These are phyloP conservation scores for Davidsoniella australis DNA, from an alignment of 2,329 filamentous ascomycete genomes.

Conservation along the genomic window DNA sequence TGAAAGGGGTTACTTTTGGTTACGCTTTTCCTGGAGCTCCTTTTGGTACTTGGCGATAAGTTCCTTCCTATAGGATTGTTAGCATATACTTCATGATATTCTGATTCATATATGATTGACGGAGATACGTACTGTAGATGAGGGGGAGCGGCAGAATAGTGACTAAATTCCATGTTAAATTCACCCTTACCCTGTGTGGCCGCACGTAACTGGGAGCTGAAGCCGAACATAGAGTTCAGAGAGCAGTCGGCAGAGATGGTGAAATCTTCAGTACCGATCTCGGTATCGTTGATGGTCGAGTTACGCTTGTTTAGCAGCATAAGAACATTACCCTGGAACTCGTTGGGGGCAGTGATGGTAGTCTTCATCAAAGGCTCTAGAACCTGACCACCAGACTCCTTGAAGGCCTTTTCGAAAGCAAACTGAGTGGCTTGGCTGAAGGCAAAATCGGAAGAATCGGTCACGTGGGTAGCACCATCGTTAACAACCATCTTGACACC, in stretches of 20 bases:
- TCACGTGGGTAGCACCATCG: conserved; percentile 92
- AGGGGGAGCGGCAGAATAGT: conserved; percentile 73
- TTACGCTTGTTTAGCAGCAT: conserved; percentile 94
- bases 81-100: conserved; percentile 15
- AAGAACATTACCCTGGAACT: conserved; percentile 94
- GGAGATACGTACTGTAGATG: conserved; percentile 61
- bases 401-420: conserved; percentile 90
- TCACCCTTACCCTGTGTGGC: conserved; percentile 97
- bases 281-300: conserved; percentile 86
- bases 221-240: conserved; percentile 95
- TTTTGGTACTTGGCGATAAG: conserved; percentile 41
- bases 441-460: conserved; percentile 90
- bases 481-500: conserved; percentile 83
- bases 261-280: conserved; percentile 87
- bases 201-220: conserved; percentile 76
- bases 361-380: conserved; percentile 98
- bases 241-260: conserved; percentile 83
- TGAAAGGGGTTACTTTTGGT: conserved; percentile 13
- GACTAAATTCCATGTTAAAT: conserved; percentile 97
- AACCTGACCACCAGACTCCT: conserved; percentile 61
- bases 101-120: no score
- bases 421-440: conserved; percentile 92
- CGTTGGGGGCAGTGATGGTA: conserved; percentile 82
- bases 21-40: conserved; percentile 39
- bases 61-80: conserved; percentile 32